Evolutionary conservation across 2,329 filamentous ascomycete genomes (phyloP), one percentile per base, ranked within the genome.

Genomic region (Dactylellina leptospora): DNA sequence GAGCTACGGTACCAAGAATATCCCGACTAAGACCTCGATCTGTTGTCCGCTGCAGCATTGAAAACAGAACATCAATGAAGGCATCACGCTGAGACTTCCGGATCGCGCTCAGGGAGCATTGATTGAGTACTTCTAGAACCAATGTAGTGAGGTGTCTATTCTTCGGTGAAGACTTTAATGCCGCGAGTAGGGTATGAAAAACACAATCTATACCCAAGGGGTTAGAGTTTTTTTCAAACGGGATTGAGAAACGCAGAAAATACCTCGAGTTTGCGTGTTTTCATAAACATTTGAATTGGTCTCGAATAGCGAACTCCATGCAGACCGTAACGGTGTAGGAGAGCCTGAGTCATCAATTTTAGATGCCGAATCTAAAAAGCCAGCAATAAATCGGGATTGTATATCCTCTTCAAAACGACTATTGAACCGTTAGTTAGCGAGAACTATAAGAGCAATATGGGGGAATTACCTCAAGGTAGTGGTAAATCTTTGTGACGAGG

Each of bases 81-180:
- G 42, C 42, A 33, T 63, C 58, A 13, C 66, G 42, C 30, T 71
- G 66, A 3, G 44, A 53, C 48, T 59, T 71, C 45, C 58, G 48
- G 5, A 71, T 16, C 1, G 53, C 38, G 13, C 36, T 44, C 1
- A 71, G 28, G 1, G 66, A 51, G 25, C 58, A 71, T 10, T 59
- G 42, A 8, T 23, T 59, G 5, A 71, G 36, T 18, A 54, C 45
- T 28, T 71, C 58, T 1, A 63, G 36, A 3, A 71, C 45, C 3
- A 51, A 23, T 2, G 53, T 18, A 6, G 25, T 10, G 5, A 38
- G 27, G 4, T 4, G 9, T 44, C 9, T 25, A 4, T 28, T 23
- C 4, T n/a, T 18, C 9, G 2, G 3, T 18, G 50, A n/a, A 2
- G 25, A 9, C n/a, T 27, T 50, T 25, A 71, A 20, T 11, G 18